Base-by-base conservation (phyloP, 331 rosid species). In the Saraca asoca region DNA sequence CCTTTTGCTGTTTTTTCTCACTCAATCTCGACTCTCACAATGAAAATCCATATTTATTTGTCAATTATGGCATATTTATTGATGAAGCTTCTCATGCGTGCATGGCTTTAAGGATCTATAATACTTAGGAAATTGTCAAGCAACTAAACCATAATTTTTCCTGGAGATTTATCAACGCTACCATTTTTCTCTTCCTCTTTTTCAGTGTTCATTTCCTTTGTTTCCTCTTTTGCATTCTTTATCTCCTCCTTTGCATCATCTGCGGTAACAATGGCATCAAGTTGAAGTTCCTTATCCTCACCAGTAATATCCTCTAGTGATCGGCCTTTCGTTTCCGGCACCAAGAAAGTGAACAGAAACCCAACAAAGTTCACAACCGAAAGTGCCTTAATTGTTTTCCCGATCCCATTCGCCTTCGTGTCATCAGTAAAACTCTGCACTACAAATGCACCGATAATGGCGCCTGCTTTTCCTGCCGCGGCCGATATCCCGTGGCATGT, bases 401-500 rank as follows among this genome's bases (percentile, higher is more conserved):
- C 34, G 45, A 51, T 46, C 16, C 43, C 43, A 0, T 55, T 38
- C 7, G 17, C 1, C 31, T 1, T 13, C n/a, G 9, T 46, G 5
- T 66, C 5, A n/a, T 0, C 35, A 4, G 74, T 42, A 19, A 24
- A 58, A 19, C 64, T 67, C 58, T 74, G 79, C 62, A 58, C 74
- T 69, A 74, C 80, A 5, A 77, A 81, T 1, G 85, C 80, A 60
- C 85, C 82, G 2, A 81, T 41, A 1, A 81, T 73, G 0, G 80
- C 82, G 2, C 85, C 85, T 0, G 75, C 77, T 18, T 81, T 77
- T 8, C 85, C 80, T 0, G 72, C 42, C 1, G 82, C 82, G 0
- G 80, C 82, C 0, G 85, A 81, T 6, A 77, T 70, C 41, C 82
- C 80, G 17, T 77, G 85, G n/a, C 82, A 81, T 7, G 82, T 77